Base-by-base conservation (phyloP, 306 rosid genomes). In the Cucurbita argyrosperma region DNA sequence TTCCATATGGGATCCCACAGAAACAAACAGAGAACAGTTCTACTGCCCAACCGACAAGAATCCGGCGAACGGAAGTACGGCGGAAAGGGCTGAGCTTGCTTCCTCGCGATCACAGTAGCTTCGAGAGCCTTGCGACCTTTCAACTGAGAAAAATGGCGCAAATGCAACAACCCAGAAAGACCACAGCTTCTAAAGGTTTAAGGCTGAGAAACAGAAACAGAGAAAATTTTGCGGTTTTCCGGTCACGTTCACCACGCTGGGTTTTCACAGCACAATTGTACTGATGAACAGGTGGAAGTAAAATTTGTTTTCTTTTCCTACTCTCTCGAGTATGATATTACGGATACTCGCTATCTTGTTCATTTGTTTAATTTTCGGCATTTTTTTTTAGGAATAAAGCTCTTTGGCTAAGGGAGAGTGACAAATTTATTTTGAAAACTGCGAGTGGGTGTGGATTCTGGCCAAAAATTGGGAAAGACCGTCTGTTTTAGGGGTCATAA, bases 21-120 rank as follows among this genome's bases (percentile, higher is more conserved):
- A 26, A 1, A 1, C 26, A 2, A 26, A 26, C 23, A 21, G 23
- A 21, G 23, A 26, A 26, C 26, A 26, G 26, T 26, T 26, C 26
- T 26, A 1, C 26, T 26, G 2, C 26, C 26, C 26, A 26, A 90
- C 69, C 39, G 95, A 88, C 55, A 59, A 76, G 80, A 76, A 56
- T 83, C 72, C 47, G 86, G 81, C 42, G 71, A 63, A 14, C 87
- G 87, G 76, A 81, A 77, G 76, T 83, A 83, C 8, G 85, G 82
- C 77, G 77, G 84, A 4, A 74, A 50, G 4, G 82, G 81, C 14
- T 54, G 78, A 5, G 72, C 1, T 72, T 76, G 84, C 73, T 79
- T 72, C 38, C 67, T 59, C 69, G 74, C 50, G 50, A 68, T 19
- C 38, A 61, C 13, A 45, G 78, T 71, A 72, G 74, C 30, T 65